Conservation (phyloP, 192 early-diverging fungal species). For the Coemansia sp. region DNA sequence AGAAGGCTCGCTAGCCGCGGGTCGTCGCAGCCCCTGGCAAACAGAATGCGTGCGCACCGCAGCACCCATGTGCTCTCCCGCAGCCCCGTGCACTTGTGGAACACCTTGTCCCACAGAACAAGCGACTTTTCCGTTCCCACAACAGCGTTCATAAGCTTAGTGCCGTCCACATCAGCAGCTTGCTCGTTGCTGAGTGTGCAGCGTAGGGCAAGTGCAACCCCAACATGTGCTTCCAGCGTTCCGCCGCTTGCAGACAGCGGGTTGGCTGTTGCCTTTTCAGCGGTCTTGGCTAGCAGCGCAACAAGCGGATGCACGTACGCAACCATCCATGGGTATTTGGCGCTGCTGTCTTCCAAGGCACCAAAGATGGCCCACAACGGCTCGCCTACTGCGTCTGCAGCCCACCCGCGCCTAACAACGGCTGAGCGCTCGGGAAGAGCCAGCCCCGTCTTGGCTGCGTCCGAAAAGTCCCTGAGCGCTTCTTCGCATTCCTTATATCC, state of each 20-base stretch:
- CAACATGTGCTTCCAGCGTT: constrained; percentile 65
- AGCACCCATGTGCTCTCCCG: constrained; percentile 70
- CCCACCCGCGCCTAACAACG: constrained; percentile 64
- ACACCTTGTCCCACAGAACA: constrained; percentile 81
- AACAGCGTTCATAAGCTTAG: constrained; percentile 28
- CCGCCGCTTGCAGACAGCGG: constrained; percentile 62
- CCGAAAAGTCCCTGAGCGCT: constrained; percentile 43
- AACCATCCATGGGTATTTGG: constrained; percentile 11
- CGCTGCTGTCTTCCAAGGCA: not conserved
- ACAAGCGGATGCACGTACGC: constrained; percentile 48
- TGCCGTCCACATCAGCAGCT: constrained; percentile 22
- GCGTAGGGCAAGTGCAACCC: constrained; percentile 57
- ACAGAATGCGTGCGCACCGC: constrained; percentile 57
- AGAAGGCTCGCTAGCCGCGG: constrained; percentile 20
- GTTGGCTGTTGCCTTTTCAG: constrained; percentile 60
- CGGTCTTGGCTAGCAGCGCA: constrained; percentile 49
- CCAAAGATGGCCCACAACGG: constrained; percentile 49
- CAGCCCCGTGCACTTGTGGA: constrained; percentile 63
- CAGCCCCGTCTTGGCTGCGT: constrained; percentile 53
- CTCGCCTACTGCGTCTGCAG: constrained; percentile 57
- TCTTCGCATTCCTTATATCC: constrained; percentile 30
- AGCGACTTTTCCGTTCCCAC: constrained; percentile 66
- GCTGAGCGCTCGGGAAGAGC: constrained; percentile 65
- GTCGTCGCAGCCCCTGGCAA: constrained; percentile 31
- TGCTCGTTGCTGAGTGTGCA: not conserved